These are phyloP conservation scores for Eucalyptus leucophloia DNA, from an alignment of 345 rosid species.

Conservation along the genomic window DNA sequence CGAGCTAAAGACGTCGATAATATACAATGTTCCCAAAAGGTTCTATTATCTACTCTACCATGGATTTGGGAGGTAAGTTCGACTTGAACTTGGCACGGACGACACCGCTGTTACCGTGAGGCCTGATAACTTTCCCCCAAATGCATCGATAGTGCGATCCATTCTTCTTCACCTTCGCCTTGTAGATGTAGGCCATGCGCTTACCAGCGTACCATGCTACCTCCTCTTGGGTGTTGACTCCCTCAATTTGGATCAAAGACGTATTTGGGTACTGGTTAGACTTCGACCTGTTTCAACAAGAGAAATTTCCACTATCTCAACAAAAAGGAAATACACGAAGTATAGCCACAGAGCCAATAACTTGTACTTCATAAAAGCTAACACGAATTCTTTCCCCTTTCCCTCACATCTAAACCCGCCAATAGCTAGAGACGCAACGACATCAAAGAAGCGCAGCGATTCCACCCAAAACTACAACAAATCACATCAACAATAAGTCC, in stretches of 20 bases:
- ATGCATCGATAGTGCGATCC: conserved; percentile 87
- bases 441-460: no score
- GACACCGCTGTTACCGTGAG: conserved; percentile 92
- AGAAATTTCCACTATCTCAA: neutral
- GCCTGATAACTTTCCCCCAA: conserved; percentile 86
- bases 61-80: conserved; percentile 79
- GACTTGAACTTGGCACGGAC: conserved; percentile 88
- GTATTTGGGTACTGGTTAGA: conserved; percentile 82
- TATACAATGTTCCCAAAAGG: neutral
- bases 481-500: neutral
- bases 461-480: neutral
- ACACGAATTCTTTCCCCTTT: neutral
- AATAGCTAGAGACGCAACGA: neutral
- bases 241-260: conserved; percentile 79
- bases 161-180: conserved; percentile 77
- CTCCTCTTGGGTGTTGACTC: conserved; percentile 80
- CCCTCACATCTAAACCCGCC: neutral
- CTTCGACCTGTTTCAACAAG: conserved; percentile 43
- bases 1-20: neutral
- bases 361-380: neutral
- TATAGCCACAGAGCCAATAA: neutral
- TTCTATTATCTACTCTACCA: conserved; percentile 22
- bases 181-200: conserved; percentile 92
- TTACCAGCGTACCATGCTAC: conserved; percentile 77
- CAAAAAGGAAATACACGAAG: neutral